phyloP scores from a whole-genome alignment of 805 yeast genomes.

The Maudiozyma pseudohumilis region DNA sequence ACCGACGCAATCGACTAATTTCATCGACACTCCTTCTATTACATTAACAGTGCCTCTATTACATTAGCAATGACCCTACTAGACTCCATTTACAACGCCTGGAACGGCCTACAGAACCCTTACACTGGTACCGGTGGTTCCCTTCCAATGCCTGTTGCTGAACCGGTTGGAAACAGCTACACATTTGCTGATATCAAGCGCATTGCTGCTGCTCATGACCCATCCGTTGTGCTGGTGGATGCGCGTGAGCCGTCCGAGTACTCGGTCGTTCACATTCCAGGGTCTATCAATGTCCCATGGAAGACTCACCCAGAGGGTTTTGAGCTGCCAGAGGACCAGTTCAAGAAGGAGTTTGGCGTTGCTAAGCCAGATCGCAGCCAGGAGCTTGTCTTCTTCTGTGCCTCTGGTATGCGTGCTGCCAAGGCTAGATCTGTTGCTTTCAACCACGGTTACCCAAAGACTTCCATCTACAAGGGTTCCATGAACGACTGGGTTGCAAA shows the following conservation, averaged over 20 bases:
- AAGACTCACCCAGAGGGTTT: conserved; percentile 81
- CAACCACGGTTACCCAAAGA: conserved; percentile 64
- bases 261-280: conserved; percentile 61
- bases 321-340: conserved; percentile 57
- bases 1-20: too few relatives aligned
- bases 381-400: conserved; percentile 72
- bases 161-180: conserved; percentile 23
- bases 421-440: conserved; percentile 80
- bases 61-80: too few relatives aligned
- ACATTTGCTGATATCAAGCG: conserved; percentile 43
- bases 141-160: background rate
- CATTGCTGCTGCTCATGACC: conserved; percentile 33
- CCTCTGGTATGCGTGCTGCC: conserved; percentile 76
- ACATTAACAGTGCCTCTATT: too few relatives aligned
- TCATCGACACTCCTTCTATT: too few relatives aligned
- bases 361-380: conserved; percentile 55
- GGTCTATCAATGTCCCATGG: conserved; percentile 76
- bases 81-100: conserved; percentile 3
- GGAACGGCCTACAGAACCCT: conserved; percentile 6
- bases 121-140: conserved; percentile 12
- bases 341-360: conserved; percentile 63
- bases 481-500: conserved; percentile 63
- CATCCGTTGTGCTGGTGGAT: conserved; percentile 53
- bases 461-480: conserved; percentile 75
- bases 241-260: conserved; percentile 81